A percentile compares a stretch with the other conserved stretches of the same genome.
phyloP scores from a whole-genome alignment of 108 stramenopile genomes.

The Asterionellopsis glacialis region DNA sequence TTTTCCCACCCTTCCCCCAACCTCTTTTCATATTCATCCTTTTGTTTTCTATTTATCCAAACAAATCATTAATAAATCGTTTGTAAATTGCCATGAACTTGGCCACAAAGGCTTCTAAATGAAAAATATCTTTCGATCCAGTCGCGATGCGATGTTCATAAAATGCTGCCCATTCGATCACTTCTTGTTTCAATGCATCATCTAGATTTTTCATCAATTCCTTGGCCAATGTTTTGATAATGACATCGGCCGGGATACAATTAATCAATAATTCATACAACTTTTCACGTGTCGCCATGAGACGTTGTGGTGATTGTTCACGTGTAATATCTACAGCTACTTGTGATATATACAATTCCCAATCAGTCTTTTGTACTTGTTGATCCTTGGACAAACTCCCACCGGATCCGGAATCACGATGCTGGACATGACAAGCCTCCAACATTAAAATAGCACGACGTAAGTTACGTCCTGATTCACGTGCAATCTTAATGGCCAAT shows the following conservation, averaged over 20 bases:
- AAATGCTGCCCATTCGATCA: constrained; percentile 92
- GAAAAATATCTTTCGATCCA: constrained; percentile 98
- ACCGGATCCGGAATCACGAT: constrained; percentile 25
- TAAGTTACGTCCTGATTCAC: constrained; percentile 83
- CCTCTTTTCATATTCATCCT: too few species aligned
- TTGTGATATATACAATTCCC: constrained; percentile 92
- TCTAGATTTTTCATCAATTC: constrained; percentile 86
- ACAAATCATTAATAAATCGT: constrained; percentile 82
- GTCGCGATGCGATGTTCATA: constrained; percentile 91
- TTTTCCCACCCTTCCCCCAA: too few species aligned
- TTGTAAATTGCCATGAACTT: constrained; percentile 98
- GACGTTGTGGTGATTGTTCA: constrained; percentile 86
- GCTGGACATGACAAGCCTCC: constrained; percentile 87
- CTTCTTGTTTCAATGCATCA: constrained; percentile 83
- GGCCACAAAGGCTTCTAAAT: constrained; percentile 98
- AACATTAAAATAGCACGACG: constrained; percentile 96
- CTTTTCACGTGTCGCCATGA: constrained; percentile 87
- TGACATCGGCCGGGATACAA: constrained; percentile 94
- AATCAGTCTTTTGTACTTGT: constrained; percentile 77
- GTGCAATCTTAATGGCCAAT: constrained; percentile 75
- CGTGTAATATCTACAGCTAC: constrained; percentile 78
- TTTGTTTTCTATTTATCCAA: constrained; percentile 47
- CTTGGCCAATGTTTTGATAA: constrained; percentile 83
- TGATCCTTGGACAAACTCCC: constrained; percentile 29
- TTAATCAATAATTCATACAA: constrained; percentile 96